phyloP scores from a whole-genome alignment of 108 stramenopile genomes.

The Conticribra guillardii region DNA sequence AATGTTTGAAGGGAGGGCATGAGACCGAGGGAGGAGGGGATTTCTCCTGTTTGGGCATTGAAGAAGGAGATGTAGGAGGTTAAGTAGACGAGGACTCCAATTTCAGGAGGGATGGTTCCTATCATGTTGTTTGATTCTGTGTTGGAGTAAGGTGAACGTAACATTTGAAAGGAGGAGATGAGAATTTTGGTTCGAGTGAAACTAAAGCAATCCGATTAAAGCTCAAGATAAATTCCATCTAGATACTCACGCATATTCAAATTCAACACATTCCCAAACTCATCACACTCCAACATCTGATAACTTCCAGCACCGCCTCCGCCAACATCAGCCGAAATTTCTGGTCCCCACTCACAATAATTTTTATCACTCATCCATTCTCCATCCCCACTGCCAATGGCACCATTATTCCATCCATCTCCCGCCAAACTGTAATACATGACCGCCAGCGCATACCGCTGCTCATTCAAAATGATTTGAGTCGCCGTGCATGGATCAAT shows the following conservation, averaged over 20 bases:
- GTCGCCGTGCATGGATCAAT: slow-evolving; percentile 43
- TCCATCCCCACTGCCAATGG: slow-evolving; percentile 42
- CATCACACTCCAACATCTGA: slow-evolving; percentile 49
- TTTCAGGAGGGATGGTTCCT: slow-evolving; percentile 63
- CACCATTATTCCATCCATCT: slow-evolving; percentile 64
- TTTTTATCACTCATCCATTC: slow-evolving; percentile 42
- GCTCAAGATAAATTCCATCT: too few species aligned
- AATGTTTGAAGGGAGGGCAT: slow-evolving; percentile 46
- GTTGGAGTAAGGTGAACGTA: background rate
- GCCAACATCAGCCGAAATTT: slow-evolving; percentile 15
- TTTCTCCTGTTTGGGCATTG: slow-evolving; percentile 42
- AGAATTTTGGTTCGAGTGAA: too few species aligned
- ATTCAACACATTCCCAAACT: slow-evolving; percentile 48
- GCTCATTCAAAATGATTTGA: slow-evolving; percentile 48
- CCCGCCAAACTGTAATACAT: slow-evolving; percentile 79
- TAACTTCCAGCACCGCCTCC: slow-evolving; percentile 9
- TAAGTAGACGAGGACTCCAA: slow-evolving; percentile 48
- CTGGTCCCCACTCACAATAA: slow-evolving; percentile 48
- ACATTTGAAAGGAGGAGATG: slow-evolving; percentile 1
- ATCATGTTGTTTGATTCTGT: slow-evolving; percentile 61
- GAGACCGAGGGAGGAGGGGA: slow-evolving; percentile 45
- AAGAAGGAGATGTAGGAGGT: slow-evolving; percentile 50
- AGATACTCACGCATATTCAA: slow-evolving; percentile 50
- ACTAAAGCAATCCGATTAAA: too few species aligned
- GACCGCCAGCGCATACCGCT: slow-evolving; percentile 76